phyloP scores from a whole-genome alignment of 805 yeast species.

The Citeromyces nyonsensis region DNA sequence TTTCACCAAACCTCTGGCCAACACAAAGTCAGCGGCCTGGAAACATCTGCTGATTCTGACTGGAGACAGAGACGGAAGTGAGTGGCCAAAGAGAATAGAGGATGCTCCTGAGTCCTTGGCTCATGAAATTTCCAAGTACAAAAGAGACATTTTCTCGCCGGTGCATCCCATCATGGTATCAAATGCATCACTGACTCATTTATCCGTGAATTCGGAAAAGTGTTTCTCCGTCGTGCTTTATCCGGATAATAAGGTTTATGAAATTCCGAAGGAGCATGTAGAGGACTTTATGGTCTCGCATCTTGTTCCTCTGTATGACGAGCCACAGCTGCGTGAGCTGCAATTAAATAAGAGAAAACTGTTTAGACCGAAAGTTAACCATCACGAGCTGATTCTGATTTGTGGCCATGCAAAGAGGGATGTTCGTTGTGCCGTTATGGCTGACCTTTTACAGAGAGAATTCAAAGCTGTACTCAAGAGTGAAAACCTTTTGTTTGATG shows the following conservation, averaged over 20 bases:
- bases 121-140: slow-evolving; percentile 16
- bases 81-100: slow-evolving; percentile 38
- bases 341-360: slow-evolving; percentile 2
- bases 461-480: slow-evolving; percentile 22
- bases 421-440: slow-evolving; percentile 50
- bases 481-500: slow-evolving; percentile 15
- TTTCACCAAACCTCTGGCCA: slow-evolving; percentile 19
- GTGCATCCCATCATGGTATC: slow-evolving; percentile 34
- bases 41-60: slow-evolving; percentile 41
- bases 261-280: slow-evolving; percentile 8
- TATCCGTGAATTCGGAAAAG: slow-evolving; percentile 1
- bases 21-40: slow-evolving; percentile 34
- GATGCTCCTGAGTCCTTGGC: slow-evolving; percentile 25
- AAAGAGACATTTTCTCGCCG: slow-evolving; percentile 19
- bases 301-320: slow-evolving; percentile 17
- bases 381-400: slow-evolving; percentile 25
- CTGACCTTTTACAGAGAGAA: slow-evolving; percentile 39
- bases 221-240: slow-evolving; percentile 23
- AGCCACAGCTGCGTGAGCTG: slow-evolving; percentile 1
- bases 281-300: slow-evolving; percentile 23
- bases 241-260: slow-evolving; percentile 29
- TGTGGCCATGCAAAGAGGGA: slow-evolving; percentile 61
- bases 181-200: slow-evolving; percentile 18
- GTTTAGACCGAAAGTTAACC: slow-evolving; percentile 4
- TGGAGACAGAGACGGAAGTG: slow-evolving; percentile 18